These are phyloP conservation scores for Aspergillus homomorphus DNA, from an alignment of 495 filamentous ascomycete species.

Conservation along the genomic window DNA sequence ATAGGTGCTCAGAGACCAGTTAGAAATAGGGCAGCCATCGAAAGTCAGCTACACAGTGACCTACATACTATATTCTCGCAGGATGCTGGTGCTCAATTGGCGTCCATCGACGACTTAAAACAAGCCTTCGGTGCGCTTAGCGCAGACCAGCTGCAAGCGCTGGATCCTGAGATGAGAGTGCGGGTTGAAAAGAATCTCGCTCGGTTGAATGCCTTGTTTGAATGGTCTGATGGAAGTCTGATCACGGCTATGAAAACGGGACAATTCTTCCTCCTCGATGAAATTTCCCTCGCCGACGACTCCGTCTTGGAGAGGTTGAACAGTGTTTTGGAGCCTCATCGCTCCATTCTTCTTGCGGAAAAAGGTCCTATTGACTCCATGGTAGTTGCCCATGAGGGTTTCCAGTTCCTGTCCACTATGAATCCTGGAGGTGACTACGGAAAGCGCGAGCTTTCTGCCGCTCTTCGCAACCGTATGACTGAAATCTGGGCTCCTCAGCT, in stretches of 20 bases:
- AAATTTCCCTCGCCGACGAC: conserved; percentile 97
- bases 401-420: conserved; percentile 98
- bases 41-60: conserved; percentile 62
- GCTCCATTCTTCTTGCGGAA: conserved; percentile 87
- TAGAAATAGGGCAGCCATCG: conserved; percentile 71
- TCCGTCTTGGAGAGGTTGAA: conserved; percentile 95
- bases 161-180: conserved; percentile 46
- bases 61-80: conserved; percentile 47
- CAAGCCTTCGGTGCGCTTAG: conserved; percentile 42
- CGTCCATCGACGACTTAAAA: conserved; percentile 45
- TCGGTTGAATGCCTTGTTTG: conserved; percentile 79
- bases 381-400: conserved; percentile 72
- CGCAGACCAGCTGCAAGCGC: conserved; percentile 33
- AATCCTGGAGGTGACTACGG: conserved; percentile 98
- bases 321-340: conserved; percentile 88
- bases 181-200: conserved; percentile 58
- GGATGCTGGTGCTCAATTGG: conserved; percentile 26
- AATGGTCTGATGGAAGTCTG: conserved; percentile 95
- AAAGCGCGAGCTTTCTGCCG: conserved; percentile 93
- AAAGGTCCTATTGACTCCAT: conserved; percentile 82
- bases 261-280: conserved; percentile 89
- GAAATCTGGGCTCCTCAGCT: conserved; percentile 94
- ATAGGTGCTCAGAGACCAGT: conserved; percentile 94
- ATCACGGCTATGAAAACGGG: conserved; percentile 91
- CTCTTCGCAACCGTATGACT: conserved; percentile 93